These are phyloP conservation scores for Scedosporium minutisporum DNA, from an alignment of 2,329 filamentous ascomycete genomes.

Conservation along the genomic window DNA sequence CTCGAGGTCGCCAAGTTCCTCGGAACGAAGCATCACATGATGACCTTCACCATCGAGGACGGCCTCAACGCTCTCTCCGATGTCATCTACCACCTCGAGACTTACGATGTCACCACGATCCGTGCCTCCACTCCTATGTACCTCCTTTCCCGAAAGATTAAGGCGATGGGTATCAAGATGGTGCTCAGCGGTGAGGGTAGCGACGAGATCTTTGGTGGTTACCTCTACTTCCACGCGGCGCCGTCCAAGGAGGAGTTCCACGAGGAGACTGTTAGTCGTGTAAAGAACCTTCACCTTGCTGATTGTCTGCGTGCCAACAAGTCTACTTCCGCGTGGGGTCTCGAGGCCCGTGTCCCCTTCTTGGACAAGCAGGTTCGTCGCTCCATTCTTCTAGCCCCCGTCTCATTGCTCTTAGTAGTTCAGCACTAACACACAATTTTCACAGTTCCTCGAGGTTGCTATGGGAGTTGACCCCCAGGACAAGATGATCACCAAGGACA, in stretches of 20 bases:
- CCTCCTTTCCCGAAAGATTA: constrained; percentile 94
- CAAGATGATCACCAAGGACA: constrained; percentile 87
- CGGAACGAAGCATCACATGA: constrained; percentile 94
- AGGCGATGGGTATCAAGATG: constrained; percentile 99
- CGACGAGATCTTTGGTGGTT: constrained; percentile 97
- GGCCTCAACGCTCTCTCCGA: constrained; percentile 93
- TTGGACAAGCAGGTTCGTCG: constrained; percentile 70
- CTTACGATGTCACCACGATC: constrained; percentile 96
- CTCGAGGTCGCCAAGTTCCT: constrained; percentile 92
- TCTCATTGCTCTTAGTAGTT: not conserved
- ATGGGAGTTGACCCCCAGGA: constrained; percentile 94
- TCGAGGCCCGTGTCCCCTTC: constrained; percentile 96
- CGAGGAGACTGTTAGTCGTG: constrained; percentile 82
- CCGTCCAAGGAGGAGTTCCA: constrained; percentile 90
- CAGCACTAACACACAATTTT: not conserved
- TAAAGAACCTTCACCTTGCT: constrained; percentile 94
- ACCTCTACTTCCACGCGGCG: constrained; percentile 96
- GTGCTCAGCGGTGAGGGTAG: constrained; percentile 93
- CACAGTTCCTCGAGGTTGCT: constrained; percentile 75
- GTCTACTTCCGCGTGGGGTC: constrained; percentile 94
- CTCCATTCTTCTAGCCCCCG: not conserved
- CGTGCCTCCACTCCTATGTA: constrained; percentile 99
- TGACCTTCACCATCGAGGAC: constrained; percentile 97
- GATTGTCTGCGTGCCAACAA: constrained; percentile 98
- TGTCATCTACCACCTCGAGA: constrained; percentile 96